These are phyloP conservation scores for Rosa lucieae DNA, from an alignment of 306 rosid species.

Conservation along the genomic window DNA sequence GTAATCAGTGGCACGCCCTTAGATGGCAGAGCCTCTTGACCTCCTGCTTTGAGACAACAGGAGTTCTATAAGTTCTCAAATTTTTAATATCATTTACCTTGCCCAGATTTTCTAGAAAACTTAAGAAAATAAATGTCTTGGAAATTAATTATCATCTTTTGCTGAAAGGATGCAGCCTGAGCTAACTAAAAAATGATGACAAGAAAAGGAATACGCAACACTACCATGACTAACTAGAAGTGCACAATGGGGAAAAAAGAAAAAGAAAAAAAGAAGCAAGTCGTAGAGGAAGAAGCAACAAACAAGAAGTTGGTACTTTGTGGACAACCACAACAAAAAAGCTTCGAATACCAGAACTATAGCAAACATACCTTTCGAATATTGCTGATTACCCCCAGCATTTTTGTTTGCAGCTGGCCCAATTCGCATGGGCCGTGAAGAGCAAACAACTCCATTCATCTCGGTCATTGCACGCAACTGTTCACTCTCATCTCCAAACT, in stretches of 20 bases:
- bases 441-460: conserved; percentile 90
- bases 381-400: conserved; percentile 55
- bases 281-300: conserved; percentile 1
- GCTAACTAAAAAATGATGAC: conserved; percentile 26
- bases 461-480: conserved; percentile 84
- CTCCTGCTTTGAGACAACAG: conserved; percentile 97
- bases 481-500: conserved; percentile 82
- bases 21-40: conserved; percentile 95
- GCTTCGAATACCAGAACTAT: background rate
- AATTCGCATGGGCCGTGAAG: conserved; percentile 91
- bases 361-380: conserved; percentile 49
- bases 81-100: conserved; percentile 41
- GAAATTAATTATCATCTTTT: conserved; percentile 53
- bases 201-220: conserved; percentile 5
- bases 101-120: conserved; percentile 64
- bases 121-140: conserved; percentile 55
- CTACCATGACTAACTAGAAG: background rate
- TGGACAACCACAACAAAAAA: background rate
- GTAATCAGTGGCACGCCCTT: conserved; percentile 94
- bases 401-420: conserved; percentile 92
- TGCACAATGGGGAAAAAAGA: background rate
- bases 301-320: background rate
- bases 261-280: background rate
- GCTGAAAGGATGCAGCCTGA: conserved; percentile 34
- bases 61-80: conserved; percentile 73